A percentile compares a stretch with the other conserved stretches of the same genome.
These are phyloP conservation scores for Penium margaritaceum DNA, from an alignment of 139 green algal species.

Conservation along the genomic window DNA sequence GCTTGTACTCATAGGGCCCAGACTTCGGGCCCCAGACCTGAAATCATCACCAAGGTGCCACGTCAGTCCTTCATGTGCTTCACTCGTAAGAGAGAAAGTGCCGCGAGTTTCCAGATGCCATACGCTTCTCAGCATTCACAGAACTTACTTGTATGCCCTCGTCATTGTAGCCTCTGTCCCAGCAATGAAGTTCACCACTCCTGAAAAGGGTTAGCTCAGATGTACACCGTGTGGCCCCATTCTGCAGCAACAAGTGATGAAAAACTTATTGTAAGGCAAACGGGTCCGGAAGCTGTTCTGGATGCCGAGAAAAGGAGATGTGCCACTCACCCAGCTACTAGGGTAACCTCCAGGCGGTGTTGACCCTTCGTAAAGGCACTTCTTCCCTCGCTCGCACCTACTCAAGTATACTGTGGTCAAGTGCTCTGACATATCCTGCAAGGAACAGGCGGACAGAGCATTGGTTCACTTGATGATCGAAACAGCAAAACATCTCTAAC, in stretches of 20 bases:
- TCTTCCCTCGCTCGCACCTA: slow-evolving; percentile 9
- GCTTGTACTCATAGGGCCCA: slow-evolving; percentile 25
- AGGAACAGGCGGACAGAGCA: slow-evolving; percentile 1
- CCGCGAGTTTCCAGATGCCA: too few relatives aligned
- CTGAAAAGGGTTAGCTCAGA: slow-evolving; percentile 36
- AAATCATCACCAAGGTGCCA: neutral
- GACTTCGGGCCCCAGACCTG: slow-evolving; percentile 26
- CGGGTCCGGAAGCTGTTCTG: neutral
- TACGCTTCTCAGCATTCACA: neutral
- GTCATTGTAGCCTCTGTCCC: slow-evolving; percentile 32
- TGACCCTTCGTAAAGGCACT: slow-evolving; percentile 33
- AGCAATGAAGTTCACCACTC: slow-evolving; percentile 28
- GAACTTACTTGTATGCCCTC: slow-evolving; percentile 23
- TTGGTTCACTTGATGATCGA: neutral
- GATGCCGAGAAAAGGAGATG: neutral
- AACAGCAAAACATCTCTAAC: too few relatives aligned
- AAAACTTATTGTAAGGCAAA: neutral
- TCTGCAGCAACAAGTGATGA: slow-evolving; percentile 8
- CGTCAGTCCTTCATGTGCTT: too few relatives aligned
- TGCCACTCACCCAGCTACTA: slow-evolving; percentile 22
- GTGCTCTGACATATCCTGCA: slow-evolving; percentile 35
- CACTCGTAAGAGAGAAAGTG: too few relatives aligned
- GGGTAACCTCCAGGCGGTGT: slow-evolving; percentile 31
- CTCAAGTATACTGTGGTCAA: slow-evolving; percentile 36
- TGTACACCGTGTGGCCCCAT: slow-evolving; percentile 27